Evolutionary conservation across 2,329 filamentous ascomycete genomes (phyloP), one percentile per base, ranked within the genome.

Genomic region (Colletotrichum paranaense): DNA sequence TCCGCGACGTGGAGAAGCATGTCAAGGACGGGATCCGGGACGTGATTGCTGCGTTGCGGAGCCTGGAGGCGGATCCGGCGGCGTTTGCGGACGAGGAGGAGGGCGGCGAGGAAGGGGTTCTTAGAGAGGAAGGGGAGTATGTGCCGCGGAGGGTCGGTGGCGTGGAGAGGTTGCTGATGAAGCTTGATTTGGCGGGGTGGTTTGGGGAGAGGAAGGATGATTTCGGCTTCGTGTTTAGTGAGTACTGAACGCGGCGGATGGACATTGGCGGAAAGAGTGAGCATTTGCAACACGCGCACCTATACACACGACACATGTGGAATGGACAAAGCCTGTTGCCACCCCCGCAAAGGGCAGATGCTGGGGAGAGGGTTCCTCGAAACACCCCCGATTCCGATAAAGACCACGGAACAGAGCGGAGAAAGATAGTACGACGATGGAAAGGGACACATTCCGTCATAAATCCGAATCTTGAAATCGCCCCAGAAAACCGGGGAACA

Each of bases 161-260:
- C 1, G 91, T 98, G 58, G 95, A 98, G 84, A 88, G 94, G 72
- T 83, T 98, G 79, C 82, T 98, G 80, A 97, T 98, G 94, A 98
- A 98, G 85, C 85, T 98, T 77, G 95, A 98, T 79, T 91, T 91
- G 81, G 89, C 89, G 24, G 88, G 83, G 67, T 91, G 89, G 89
- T 88, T 90, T 75, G 85, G 81, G 5, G 79, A 81, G 42, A 72
- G 76, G 65, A 78, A 78, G 58, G 77, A 71, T 19, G 72, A 74
- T 19, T 63, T 74, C 16, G 67, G 62, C 11, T 68, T 74, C 42
- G 57, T 62, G 7, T 67, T 63, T 55, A 62, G 68, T 52, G 53
- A 72, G 69, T 58, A 64, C 46, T 73, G 46, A 64, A 5, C 52
- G 22, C 12, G 52, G 52, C 32, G 62, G 22, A 42, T 42, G 38